Conservation (phyloP, 371 early-diverging fungal genomes). For the Mortierella sp. region DNA sequence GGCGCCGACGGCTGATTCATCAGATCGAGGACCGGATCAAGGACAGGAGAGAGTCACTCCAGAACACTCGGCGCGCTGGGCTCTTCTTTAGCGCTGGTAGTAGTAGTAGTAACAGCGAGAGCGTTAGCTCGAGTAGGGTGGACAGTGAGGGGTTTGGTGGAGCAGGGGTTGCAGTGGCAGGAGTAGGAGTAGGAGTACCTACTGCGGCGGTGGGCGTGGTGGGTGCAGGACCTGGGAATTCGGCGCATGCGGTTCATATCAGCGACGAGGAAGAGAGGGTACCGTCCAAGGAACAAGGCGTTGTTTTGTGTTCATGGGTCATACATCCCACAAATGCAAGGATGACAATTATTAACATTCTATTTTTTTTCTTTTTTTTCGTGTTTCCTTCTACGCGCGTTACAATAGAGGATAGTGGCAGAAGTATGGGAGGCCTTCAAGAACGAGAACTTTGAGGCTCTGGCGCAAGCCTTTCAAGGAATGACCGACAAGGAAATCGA, state of each 20-base stretch:
- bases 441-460: conserved; percentile 31
- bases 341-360: background rate
- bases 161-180: background rate
- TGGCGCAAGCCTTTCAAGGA: conserved; percentile 32
- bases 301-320: background rate
- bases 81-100: background rate
- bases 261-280: conserved; percentile 39
- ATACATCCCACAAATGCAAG: background rate
- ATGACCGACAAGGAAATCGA: conserved; percentile 51
- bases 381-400: background rate
- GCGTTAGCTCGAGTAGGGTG: background rate
- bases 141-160: background rate
- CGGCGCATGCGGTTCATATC: background rate
- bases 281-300: background rate
- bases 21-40: conserved; percentile 52
- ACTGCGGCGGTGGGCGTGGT: background rate
- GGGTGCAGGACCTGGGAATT: background rate
- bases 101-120: background rate
- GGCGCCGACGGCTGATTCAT: conserved; percentile 37
- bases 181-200: background rate
- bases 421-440: conserved; percentile 55
- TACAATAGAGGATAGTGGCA: conserved; percentile 34
- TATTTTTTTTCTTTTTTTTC: background rate
- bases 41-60: conserved; percentile 33
- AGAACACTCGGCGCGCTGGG: conserved; percentile 41